These are phyloP conservation scores for Echium plantagineum DNA, from an alignment of 257 asterid species.

Conservation along the genomic window DNA sequence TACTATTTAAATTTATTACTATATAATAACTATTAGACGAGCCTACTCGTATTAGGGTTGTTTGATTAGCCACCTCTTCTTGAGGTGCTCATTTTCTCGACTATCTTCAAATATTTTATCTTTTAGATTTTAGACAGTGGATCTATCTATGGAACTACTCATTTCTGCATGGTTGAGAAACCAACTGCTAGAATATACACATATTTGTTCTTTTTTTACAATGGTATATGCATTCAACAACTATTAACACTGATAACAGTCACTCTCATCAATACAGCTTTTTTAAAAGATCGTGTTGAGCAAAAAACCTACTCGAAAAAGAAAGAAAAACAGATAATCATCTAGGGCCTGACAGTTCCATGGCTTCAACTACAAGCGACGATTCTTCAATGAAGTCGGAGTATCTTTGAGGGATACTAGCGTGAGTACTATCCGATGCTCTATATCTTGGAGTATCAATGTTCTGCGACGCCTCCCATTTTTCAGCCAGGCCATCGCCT, in stretches of 20 bases:
- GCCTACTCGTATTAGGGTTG: too few species aligned
- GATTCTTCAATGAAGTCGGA: background rate
- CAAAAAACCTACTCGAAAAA: background rate
- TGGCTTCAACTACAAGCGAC: background rate
- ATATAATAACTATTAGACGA: too few species aligned
- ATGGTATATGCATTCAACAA: background rate
- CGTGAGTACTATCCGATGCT: slow-evolving; percentile 3
- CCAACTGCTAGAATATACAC: background rate
- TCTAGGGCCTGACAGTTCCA: slow-evolving; percentile 3
- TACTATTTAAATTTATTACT: too few species aligned
- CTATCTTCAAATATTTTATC: too few species aligned
- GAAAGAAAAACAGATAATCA: background rate
- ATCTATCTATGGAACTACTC: too few species aligned
- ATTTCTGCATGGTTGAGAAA: background rate
- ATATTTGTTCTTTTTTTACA: background rate
- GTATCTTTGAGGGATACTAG: background rate
- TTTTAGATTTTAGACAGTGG: too few species aligned
- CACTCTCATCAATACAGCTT: background rate
- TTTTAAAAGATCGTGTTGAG: background rate
- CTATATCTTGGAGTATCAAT: background rate
- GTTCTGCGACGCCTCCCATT: slow-evolving; percentile 26
- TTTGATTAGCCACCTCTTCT: too few species aligned
- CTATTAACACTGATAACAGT: background rate
- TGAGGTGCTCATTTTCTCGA: too few species aligned
- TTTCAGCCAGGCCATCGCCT: slow-evolving; percentile 65